These are phyloP conservation scores for Salix viminalis DNA, from an alignment of 345 rosid genomes.

Conservation along the genomic window DNA sequence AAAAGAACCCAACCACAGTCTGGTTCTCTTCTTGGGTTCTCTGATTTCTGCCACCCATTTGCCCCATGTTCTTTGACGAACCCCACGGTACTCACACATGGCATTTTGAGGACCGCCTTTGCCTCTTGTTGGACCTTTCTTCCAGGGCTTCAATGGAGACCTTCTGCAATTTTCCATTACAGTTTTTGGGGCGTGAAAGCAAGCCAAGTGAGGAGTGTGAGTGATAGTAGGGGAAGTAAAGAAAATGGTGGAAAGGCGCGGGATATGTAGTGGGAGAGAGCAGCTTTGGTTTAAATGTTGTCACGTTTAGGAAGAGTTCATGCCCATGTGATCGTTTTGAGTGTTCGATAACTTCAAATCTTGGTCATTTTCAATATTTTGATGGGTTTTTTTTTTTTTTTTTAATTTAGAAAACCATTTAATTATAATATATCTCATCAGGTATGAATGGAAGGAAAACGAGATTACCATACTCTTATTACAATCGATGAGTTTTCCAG, in stretches of 20 bases:
- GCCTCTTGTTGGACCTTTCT: slow-evolving; percentile 88
- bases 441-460: not conserved
- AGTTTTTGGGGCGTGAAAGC: not conserved
- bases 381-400: not conserved
- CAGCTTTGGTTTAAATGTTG: slow-evolving; percentile 42
- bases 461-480: not conserved
- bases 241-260: slow-evolving; percentile 33
- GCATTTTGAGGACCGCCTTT: slow-evolving; percentile 94
- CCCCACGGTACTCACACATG: slow-evolving; percentile 77
- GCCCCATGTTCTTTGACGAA: slow-evolving; percentile 93
- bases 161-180: slow-evolving; percentile 34
- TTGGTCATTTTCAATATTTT: not conserved
- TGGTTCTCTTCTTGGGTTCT: slow-evolving; percentile 84
- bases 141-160: slow-evolving; percentile 74
- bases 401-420: not conserved
- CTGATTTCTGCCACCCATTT: slow-evolving; percentile 98
- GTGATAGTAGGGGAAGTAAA: slow-evolving; percentile 10
- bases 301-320: slow-evolving; percentile 44
- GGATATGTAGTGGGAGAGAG: slow-evolving; percentile 36
- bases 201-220: not conserved
- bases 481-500: too few relatives aligned
- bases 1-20: slow-evolving; percentile 87
- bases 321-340: slow-evolving; percentile 56
- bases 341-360: slow-evolving; percentile 13
- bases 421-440: not conserved